phyloP scores from a whole-genome alignment of 805 yeast genomes.

The Candida ascalaphidarum region DNA sequence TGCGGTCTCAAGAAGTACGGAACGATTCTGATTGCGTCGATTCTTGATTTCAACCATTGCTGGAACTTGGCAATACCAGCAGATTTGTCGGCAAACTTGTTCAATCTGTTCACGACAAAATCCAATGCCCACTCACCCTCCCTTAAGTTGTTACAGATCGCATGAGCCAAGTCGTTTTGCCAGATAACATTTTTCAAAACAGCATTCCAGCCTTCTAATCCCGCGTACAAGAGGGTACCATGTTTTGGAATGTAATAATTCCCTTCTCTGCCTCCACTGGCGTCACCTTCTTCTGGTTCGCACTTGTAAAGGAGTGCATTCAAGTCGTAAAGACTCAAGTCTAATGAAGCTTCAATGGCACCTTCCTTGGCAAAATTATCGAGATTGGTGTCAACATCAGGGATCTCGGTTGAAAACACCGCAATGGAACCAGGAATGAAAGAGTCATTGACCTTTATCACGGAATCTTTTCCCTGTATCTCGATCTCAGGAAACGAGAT shows the following conservation, averaged over 20 bases:
- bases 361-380: constrained; percentile 67
- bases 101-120: constrained; percentile 54
- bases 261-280: constrained; percentile 64
- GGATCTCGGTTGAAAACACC: constrained; percentile 62
- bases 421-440: constrained; percentile 93
- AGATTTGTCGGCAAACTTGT: constrained; percentile 38
- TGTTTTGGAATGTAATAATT: constrained; percentile 64
- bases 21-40: constrained; percentile 50
- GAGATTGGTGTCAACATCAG: constrained; percentile 54
- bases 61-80: constrained; percentile 47
- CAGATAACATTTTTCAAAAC: constrained; percentile 54
- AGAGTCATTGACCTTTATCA: constrained; percentile 45
- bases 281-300: constrained; percentile 83
- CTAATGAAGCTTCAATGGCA: constrained; percentile 63
- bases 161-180: constrained; percentile 74
- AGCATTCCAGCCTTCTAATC: constrained; percentile 87
- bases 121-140: constrained; percentile 88
- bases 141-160: constrained; percentile 72
- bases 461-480: constrained; percentile 38
- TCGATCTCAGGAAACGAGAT: constrained; percentile 43
- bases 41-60: constrained; percentile 62
- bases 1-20: constrained; percentile 84
- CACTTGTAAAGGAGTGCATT: constrained; percentile 70
- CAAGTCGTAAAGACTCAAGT: constrained; percentile 57
- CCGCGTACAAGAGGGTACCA: constrained; percentile 78